Base-by-base conservation (phyloP, 208 protist species). In the Angomonas deanei region DNA sequence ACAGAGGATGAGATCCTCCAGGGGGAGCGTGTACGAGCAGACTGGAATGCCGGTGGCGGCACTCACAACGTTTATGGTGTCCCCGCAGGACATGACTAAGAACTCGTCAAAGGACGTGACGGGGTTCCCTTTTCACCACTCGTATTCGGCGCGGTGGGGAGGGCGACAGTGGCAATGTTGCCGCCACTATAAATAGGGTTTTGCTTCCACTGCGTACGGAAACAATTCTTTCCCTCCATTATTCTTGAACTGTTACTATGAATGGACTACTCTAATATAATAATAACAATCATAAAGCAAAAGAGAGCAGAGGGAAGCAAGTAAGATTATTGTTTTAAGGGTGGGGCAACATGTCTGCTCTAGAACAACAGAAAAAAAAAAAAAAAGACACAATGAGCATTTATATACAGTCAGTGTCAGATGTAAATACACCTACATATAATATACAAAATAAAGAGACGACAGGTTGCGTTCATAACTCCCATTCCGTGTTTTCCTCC, bases 221-320 rank as follows among this genome's bases (percentile, higher is more conserved):
- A 96, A 63, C 84, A 92, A 61, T 93, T 96, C 52, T 91, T 92
- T 11, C 90, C 90, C 54, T 93, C 84, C 84, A 96, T 95, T 13
- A 13, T 1, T 21, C 1, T 42, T 19, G 13, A 23, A 24, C 1
- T 24, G 11, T 8, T 28, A 59, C 17, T 1, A 24, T 6, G 39
- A n/a, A 33, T 11, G n/a, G 28, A 26, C 6, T 26, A 49, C n/a
- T 15, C 6, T 15, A 49, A 15, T 5, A 49, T 49, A 17, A 3
- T 15, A 19, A 19, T 23, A 33, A 30, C 13, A 59, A 24, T 42
- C 32, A 56, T 6, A 30, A 24, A 6, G n/a, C 21, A 28, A 30
- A 56, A 28, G 26, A 30, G 3, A 56, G 28, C 26, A 30, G 28
- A 19, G 28, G 28, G 21, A 50, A 50, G 32, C 28, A 56, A 56